These are phyloP conservation scores for Dysphania ambrosioides DNA, from an alignment of 148 eudicot species.

Conservation along the genomic window DNA sequence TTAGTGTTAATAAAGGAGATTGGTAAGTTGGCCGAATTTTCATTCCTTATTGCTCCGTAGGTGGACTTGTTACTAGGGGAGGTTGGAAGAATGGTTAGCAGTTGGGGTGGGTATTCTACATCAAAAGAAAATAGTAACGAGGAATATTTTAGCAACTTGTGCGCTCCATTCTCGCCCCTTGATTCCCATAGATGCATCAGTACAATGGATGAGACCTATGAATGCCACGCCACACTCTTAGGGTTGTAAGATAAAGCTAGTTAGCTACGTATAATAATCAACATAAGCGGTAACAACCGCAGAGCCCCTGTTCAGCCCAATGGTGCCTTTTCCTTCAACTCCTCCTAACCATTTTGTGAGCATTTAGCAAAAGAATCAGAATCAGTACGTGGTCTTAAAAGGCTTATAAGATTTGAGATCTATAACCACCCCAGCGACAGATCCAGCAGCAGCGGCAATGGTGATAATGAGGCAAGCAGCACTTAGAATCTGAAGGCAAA, in stretches of 20 bases:
- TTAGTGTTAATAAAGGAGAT: too few relatives aligned
- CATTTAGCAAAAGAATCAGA: neutral
- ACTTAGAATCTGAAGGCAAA: slow-evolving; percentile 42
- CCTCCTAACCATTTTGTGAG: neutral
- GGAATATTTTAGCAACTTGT: too few relatives aligned
- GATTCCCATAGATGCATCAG: neutral
- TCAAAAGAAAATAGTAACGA: too few relatives aligned
- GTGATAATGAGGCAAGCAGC: slow-evolving; percentile 42
- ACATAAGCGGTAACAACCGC: neutral
- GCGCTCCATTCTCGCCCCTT: too few relatives aligned
- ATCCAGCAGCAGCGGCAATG: slow-evolving; percentile 48
- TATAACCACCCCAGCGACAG: slow-evolving; percentile 46
- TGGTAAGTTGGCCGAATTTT: too few relatives aligned
- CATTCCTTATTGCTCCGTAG: too few relatives aligned
- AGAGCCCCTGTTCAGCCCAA: neutral
- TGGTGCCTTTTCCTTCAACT: neutral
- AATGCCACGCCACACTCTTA: neutral
- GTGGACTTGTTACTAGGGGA: too few relatives aligned
- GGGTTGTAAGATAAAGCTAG: neutral
- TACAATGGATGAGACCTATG: neutral
- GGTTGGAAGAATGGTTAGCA: too few relatives aligned
- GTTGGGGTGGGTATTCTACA: too few relatives aligned
- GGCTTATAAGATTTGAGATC: slow-evolving; percentile 49
- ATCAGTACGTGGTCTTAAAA: slow-evolving; percentile 37
- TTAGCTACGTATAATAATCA: neutral